Conservation (phyloP, 1,284 basidiomycete species). For the Tilletia setariae region DNA sequence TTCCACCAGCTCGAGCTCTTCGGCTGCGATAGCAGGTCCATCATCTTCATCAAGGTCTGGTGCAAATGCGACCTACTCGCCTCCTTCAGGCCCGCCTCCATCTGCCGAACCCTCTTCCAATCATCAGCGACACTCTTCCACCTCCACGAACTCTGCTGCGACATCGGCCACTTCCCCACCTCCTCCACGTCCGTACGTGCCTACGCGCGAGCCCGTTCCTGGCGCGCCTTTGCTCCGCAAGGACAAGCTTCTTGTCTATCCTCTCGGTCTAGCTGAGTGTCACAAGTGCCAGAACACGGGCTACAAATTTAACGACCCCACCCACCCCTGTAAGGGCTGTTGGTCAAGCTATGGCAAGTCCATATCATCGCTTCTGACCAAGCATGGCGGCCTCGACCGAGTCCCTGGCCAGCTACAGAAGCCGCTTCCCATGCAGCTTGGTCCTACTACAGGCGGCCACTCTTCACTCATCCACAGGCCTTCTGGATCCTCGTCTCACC, state of each 20-base stretch:
- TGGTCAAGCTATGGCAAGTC: constrained; percentile 24
- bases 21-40: no score
- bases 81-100: no score
- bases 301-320: constrained; percentile 37
- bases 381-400: not conserved
- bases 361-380: not conserved
- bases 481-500: not conserved
- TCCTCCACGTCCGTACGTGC: not conserved
- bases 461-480: not conserved
- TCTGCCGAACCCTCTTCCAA: no score
- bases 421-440: not conserved
- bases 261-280: constrained; percentile 30
- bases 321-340: constrained; percentile 29
- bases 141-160: no score
- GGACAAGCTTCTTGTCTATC: constrained; percentile 35
- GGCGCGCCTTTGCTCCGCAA: constrained; percentile 33
- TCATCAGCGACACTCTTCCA: no score
- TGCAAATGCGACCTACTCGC: no score
- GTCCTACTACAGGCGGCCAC: not conserved
- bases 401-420: not conserved
- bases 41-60: no score
- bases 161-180: not conserved
- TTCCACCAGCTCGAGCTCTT: no score
- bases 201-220: constrained; percentile 24
- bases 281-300: constrained; percentile 36